Base-by-base conservation (phyloP, 1,284 basidiomycete species). In the Xerocomus nothofagi region DNA sequence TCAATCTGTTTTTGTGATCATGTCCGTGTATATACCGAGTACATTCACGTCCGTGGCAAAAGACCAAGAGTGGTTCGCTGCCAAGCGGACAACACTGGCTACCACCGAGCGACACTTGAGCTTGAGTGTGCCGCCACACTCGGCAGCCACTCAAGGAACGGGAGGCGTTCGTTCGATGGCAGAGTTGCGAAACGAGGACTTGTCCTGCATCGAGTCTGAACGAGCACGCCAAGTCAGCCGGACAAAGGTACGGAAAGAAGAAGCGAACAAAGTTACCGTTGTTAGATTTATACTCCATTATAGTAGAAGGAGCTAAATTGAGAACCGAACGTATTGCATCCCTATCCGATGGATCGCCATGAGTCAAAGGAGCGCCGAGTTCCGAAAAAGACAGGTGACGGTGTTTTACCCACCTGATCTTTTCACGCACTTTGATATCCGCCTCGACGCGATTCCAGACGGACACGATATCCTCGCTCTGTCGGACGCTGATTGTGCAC, bases 201-300 rank as follows among this genome's bases (percentile, higher is more conserved):
- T 88, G 71, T 90, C 88, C 61, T 88, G 86, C 80, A 91, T 84
- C 41, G 88, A 90, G 68, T 90, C 88, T 91, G 49, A 26, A 38
- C 15, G 15, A 47, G 29, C 15, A 37, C 11, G 4, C 10, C 18
- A 40, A 20, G 44, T 49, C 23, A 47, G 40, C 18, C 7, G 17
- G 43, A 39, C 30, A 48, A 27, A 11, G 7, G 8, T 7, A 38
- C 12, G 17, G 34, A 2, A 33, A 24, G 37, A 30, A 20, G 18
- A 1, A n/a, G 21, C 37, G n/a, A 44, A 47, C 7, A 41, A 43
- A 57, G 45, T 55, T n/a, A 86, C 88, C 88, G 57, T 88, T 91
- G 69, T 91, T 91, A 9, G 86, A 85, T 69, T 91, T 91, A 65
- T 91, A 91, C 65, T 91, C 88, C 84, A 91, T 85, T 53, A 85